These are phyloP conservation scores for Aureobasidium subglaciale DNA, from an alignment of 2,329 filamentous ascomycete species.

Conservation along the genomic window DNA sequence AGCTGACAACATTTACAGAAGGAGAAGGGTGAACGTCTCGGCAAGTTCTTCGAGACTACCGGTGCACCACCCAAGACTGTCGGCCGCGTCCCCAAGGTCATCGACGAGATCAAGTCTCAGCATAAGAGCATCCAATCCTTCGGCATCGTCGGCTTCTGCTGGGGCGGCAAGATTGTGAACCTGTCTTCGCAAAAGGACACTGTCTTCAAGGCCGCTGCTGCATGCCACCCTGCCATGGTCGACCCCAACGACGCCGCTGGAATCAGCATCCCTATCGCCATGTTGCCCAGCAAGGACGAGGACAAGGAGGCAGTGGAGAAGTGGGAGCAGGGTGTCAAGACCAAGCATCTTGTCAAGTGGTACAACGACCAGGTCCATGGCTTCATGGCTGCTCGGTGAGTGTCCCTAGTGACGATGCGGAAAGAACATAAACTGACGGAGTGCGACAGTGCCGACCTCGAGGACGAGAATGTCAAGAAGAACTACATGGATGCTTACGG, in stretches of 20 bases:
- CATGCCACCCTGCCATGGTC: conserved; percentile 55
- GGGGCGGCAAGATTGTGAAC: conserved; percentile 46
- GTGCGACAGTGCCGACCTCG: conserved; percentile 34
- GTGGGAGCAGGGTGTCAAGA: conserved; percentile 43
- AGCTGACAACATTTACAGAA: conserved; percentile 24
- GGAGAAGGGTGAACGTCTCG: conserved; percentile 54
- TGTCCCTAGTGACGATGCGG: neutral
- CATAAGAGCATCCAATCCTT: conserved; percentile 44
- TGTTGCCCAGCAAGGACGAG: conserved; percentile 54
- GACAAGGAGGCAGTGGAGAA: conserved; percentile 43
- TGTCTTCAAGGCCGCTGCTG: conserved; percentile 50
- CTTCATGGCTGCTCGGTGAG: conserved; percentile 36
- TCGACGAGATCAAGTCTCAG: conserved; percentile 47
- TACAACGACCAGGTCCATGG: conserved; percentile 42
- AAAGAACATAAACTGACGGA: neutral
- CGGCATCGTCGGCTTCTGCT: conserved; percentile 55
- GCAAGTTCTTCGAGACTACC: conserved; percentile 51
- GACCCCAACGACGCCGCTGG: conserved; percentile 50
- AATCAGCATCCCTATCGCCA: conserved; percentile 49
- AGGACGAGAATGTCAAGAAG: conserved; percentile 40
- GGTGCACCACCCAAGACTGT: conserved; percentile 53
- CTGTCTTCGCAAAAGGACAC: conserved; percentile 45
- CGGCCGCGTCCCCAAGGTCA: conserved; percentile 47
- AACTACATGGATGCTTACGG: conserved; percentile 46
- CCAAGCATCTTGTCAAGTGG: conserved; percentile 41